These are phyloP conservation scores for Fomitopsis schrenkii DNA, from an alignment of 1,284 basidiomycete species.

Conservation along the genomic window DNA sequence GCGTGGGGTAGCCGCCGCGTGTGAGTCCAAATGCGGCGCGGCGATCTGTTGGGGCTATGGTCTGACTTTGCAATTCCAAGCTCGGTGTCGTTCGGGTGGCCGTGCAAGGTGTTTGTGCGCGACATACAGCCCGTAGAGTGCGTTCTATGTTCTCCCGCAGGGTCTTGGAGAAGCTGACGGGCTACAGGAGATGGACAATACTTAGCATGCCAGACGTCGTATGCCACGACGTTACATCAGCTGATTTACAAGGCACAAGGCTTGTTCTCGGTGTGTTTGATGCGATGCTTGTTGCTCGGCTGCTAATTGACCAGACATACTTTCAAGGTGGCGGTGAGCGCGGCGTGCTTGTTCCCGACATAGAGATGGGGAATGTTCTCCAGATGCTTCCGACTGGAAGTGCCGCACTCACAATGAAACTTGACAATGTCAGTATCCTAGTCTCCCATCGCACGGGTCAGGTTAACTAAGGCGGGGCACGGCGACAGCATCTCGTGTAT, in stretches of 20 bases:
- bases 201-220: constrained; percentile 32
- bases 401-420: constrained; percentile 57
- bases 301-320: not conserved
- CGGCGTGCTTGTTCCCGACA: constrained; percentile 48
- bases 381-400: constrained; percentile 45
- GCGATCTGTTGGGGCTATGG: not conserved
- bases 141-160: not conserved
- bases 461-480: constrained; percentile 1
- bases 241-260: constrained; percentile 43
- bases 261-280: constrained; percentile 47
- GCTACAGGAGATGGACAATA: constrained; percentile 21
- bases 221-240: constrained; percentile 55
- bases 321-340: constrained; percentile 5
- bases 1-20: constrained; percentile 3
- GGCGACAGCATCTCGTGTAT: constrained; percentile 47
- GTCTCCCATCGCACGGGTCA: not conserved
- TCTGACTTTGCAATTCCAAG: constrained; percentile 24
- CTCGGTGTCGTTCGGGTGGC: constrained; percentile 48
- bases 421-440: constrained; percentile 37
- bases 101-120: constrained; percentile 43
- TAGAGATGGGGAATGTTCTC: constrained; percentile 33
- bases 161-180: not conserved
- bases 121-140: constrained; percentile 21
- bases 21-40: constrained; percentile 2
- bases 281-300: no score